These are phyloP conservation scores for Linum trigynum DNA, from an alignment of 345 rosid genomes.

Conservation along the genomic window DNA sequence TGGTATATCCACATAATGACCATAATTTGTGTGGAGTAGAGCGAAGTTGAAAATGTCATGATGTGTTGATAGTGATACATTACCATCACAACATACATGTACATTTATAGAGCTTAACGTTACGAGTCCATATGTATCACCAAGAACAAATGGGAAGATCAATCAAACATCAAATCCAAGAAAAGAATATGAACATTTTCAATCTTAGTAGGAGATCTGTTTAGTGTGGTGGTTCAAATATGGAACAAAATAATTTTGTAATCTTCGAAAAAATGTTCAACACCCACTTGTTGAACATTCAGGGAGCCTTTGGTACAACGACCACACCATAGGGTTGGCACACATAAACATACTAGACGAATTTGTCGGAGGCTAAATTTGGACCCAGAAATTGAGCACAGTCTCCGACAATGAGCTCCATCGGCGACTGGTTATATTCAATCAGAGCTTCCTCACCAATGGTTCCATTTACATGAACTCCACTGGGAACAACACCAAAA, in stretches of 20 bases:
- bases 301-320: slow-evolving; percentile 90
- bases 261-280: slow-evolving; percentile 32
- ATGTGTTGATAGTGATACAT: no score
- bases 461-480: slow-evolving; percentile 79
- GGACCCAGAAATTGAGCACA: slow-evolving; percentile 39
- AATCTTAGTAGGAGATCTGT: no score
- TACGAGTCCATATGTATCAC: no score
- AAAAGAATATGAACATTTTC: no score
- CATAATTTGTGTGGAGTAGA: no score
- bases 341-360: slow-evolving; percentile 81
- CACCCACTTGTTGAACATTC: slow-evolving; percentile 43
- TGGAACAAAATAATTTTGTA: slow-evolving; percentile 51
- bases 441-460: slow-evolving; percentile 52
- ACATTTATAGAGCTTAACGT: no score
- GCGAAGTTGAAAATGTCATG: no score
- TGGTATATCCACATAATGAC: no score
- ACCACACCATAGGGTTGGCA: slow-evolving; percentile 84
- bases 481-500: slow-evolving; percentile 73
- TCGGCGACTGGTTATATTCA: slow-evolving; percentile 56
- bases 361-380: slow-evolving; percentile 71
- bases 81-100: no score
- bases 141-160: not conserved
- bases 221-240: slow-evolving; percentile 48
- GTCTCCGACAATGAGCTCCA: slow-evolving; percentile 55
- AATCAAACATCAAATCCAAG: slow-evolving; percentile 18